phyloP scores from a whole-genome alignment of 2,329 filamentous ascomycete species.

The Aspergillus arachidicola region DNA sequence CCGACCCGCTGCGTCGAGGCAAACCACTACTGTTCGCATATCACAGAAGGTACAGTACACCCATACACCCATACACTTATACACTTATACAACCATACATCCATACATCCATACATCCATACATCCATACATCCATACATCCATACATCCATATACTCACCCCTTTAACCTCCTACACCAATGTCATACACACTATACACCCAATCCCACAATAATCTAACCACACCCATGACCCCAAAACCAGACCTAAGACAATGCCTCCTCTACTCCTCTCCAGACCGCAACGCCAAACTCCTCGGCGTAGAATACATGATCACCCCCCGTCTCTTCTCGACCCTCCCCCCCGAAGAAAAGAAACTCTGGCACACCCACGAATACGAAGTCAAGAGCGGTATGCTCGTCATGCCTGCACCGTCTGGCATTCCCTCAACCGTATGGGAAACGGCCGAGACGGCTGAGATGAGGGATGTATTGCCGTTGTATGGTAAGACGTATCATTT shows the following conservation, averaged over 20 bases:
- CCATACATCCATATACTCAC: not conserved
- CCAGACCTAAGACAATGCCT: slow-evolving; percentile 78
- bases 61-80: too few species aligned
- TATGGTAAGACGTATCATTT: slow-evolving; percentile 87
- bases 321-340: slow-evolving; percentile 67
- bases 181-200: not conserved
- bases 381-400: slow-evolving; percentile 47
- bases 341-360: slow-evolving; percentile 67
- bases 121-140: not conserved
- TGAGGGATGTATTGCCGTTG: slow-evolving; percentile 72
- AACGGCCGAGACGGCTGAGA: slow-evolving; percentile 73
- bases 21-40: slow-evolving; percentile 82
- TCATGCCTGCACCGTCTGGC: slow-evolving; percentile 41
- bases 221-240: too few species aligned
- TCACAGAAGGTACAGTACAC: slow-evolving; percentile 60
- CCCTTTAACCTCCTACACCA: not conserved
- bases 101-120: not conserved
- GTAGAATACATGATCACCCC: slow-evolving; percentile 86
- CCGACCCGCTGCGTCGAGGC: slow-evolving; percentile 70
- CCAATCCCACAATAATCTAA: too few species aligned
- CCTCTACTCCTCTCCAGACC: slow-evolving; percentile 72
- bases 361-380: slow-evolving; percentile 73
- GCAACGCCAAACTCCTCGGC: slow-evolving; percentile 74
- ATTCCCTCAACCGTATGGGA: slow-evolving; percentile 68
- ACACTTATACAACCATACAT: too few species aligned